Percentiles rank a stretch among this genome's conserved stretches.
These are phyloP conservation scores for Asclepias syriaca DNA, from an alignment of 257 asterid species.

Conservation along the genomic window DNA sequence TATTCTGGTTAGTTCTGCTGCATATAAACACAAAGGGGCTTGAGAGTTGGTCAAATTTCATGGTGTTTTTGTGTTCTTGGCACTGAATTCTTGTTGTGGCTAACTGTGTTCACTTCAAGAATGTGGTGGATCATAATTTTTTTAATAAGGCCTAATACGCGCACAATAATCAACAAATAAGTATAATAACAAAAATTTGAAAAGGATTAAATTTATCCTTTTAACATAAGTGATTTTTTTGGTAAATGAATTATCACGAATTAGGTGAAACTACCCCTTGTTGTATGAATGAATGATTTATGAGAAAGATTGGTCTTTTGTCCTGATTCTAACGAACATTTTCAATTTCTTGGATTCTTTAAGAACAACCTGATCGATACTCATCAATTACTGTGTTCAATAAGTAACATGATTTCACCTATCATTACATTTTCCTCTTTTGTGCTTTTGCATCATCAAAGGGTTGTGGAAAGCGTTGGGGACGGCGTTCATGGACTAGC, in stretches of 20 bases:
- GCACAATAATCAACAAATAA: too few species aligned
- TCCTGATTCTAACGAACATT: not conserved
- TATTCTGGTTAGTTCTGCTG: too few species aligned
- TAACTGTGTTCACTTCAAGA: too few species aligned
- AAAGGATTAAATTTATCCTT: too few species aligned
- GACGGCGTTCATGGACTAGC: slow-evolving; percentile 47
- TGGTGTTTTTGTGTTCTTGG: too few species aligned
- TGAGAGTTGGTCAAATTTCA: too few species aligned
- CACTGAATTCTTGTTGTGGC: too few species aligned
- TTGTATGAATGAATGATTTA: not conserved
- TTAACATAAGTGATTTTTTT: not conserved
- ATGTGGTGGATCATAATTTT: too few species aligned
- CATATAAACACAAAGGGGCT: too few species aligned
- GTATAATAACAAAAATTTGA: too few species aligned
- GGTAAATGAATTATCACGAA: not conserved
- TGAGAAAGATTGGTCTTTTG: not conserved
- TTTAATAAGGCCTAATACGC: too few species aligned
- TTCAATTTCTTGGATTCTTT: not conserved
- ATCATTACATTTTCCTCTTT: slow-evolving; percentile 6
- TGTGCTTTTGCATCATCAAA: slow-evolving; percentile 19
- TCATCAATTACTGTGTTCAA: not conserved
- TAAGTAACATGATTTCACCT: not conserved
- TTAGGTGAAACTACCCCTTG: not conserved
- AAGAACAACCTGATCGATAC: not conserved
- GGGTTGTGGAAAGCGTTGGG: slow-evolving; percentile 84